Conservation (phyloP, 2,329 filamentous ascomycete genomes). For the Xylariaceae sp. region DNA sequence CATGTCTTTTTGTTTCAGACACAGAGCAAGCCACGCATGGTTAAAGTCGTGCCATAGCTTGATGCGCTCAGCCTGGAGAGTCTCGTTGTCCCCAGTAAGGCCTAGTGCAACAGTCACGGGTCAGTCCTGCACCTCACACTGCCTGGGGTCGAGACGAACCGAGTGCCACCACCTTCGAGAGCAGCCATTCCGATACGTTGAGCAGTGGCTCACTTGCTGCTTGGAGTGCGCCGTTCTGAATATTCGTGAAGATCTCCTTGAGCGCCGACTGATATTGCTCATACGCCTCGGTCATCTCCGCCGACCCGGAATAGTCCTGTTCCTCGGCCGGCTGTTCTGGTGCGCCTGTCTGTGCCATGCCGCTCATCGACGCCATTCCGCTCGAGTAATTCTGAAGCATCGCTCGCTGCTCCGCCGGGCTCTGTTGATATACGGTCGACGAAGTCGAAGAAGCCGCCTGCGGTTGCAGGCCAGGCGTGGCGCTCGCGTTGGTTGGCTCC, state of each 20-base stretch:
- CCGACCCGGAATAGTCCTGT: constrained; percentile 48
- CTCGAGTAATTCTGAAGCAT: constrained; percentile 47
- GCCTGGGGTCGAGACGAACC: constrained; percentile 33
- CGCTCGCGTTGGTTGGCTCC: constrained; percentile 55
- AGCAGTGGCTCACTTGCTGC: constrained; percentile 45
- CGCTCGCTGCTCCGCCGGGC: constrained; percentile 44
- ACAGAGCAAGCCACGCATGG: constrained; percentile 75
- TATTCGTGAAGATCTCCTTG: constrained; percentile 62
- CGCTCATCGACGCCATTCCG: constrained; percentile 38
- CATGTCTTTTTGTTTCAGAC: constrained; percentile 78
- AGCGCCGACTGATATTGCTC: constrained; percentile 55
- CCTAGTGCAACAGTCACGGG: constrained; percentile 46
- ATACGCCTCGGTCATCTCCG: constrained; percentile 61
- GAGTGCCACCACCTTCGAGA: constrained; percentile 47
- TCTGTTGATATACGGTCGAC: constrained; percentile 59
- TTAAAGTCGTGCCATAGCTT: constrained; percentile 94
- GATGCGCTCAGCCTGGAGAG: constrained; percentile 66
- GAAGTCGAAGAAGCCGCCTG: constrained; percentile 41
- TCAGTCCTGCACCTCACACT: constrained; percentile 10
- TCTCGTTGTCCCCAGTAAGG: constrained; percentile 74
- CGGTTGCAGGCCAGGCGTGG: constrained; percentile 45
- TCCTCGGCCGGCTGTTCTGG: constrained; percentile 47
- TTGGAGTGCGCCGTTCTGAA: constrained; percentile 45
- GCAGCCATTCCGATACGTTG: constrained; percentile 46
- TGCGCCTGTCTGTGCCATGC: constrained; percentile 35